Evolutionary conservation across 2,329 filamentous ascomycete species (phyloP), one percentile per base, ranked within the genome.

Genomic region (Colletotrichum orbiculare): DNA sequence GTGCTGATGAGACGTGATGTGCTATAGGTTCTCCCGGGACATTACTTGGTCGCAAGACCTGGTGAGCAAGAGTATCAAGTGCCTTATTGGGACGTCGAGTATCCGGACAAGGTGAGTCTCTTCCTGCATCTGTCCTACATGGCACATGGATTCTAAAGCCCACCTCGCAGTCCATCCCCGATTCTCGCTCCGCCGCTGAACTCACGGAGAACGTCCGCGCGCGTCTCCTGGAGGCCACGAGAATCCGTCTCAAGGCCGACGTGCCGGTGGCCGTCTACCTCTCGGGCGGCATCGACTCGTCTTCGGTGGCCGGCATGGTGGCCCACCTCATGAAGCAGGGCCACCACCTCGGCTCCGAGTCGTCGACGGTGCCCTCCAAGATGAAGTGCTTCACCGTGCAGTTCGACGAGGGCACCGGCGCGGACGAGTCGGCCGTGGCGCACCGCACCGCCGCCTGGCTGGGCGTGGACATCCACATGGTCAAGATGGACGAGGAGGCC

Each of bases 201-300:
- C 83, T 87, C 74, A 76, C 87, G 2, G 60, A 74, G 17, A 81
- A 79, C 2, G 83, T 88, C 0, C 77, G 85, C 6, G 73, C 83
- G 48, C 77, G 77, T 2, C 69, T 88, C 11, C 70, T 86, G 1
- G 83, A 88, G 38, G 78, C 85, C 0, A 75, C 88, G 10, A 78
- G 79, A n/a, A 68, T 86, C 15, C 81, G 86, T 6, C 74, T 88
- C 9, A 78, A 81, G 13, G 85, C 86, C 1, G 86, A 89, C 70
- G 86, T 88, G 0, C 84, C 84, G 0, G 77, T 88, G 3, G 86
- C 84, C 2, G 75, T 89, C 55, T 88, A 85, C 61, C 74, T 88
- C 0, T 83, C 79, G 25, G 86, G 87, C 5, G 87, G 86, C 1
- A 81, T 89, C 53, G 86, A 88, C 70, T 87, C 84, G 0, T 87